Evolutionary conservation across 305 asterid genomes (phyloP), one percentile per base, ranked within the genome.

Genomic region (Solanum chacoense): DNA sequence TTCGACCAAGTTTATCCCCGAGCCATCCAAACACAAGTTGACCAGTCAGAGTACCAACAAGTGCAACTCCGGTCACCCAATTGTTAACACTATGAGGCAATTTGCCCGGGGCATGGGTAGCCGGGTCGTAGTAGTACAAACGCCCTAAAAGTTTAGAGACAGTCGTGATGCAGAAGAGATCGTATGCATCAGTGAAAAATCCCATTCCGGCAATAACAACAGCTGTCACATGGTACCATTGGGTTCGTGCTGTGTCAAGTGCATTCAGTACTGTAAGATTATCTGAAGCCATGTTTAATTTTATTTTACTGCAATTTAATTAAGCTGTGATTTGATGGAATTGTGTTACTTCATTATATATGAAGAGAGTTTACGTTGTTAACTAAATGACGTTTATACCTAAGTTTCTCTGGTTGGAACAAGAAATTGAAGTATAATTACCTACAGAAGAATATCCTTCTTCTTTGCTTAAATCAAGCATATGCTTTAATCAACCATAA

Each of bases 21-120:
- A 94, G 89, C 87, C 91, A 94, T 12, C 97, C 97, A 69, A 94
- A 94, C n/a, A 93, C 63, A 3, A 94, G 93, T 87, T 94, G 97
- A 4, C 97, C 96, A 0, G 91, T 67, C 5, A 94, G 90, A 5
- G 97, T 94, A 3, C 97, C 97, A 42, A 94, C 0, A 94, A 90
- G 8, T 6, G 96, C 95, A 1, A 94, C 95, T 6, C 97, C 95
- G 11, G 81, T 84, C 26, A 94, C 94, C 76, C 76, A 36, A 28
- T 94, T 94, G 88, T 93, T 94, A 63, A 92, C 91, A 1, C 0
- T 7, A 37, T 91, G 94, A 38, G 97, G 94, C 26, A 94, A 94
- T 89, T 94, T 93, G 6, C 96, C 97, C 3, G 94, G 93, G 40
- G 76, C 88, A 11, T 26, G 45, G 0, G 84, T 69, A 5, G 77